A percentile compares a stretch with the other conserved stretches of the same genome.
These are phyloP conservation scores for Ascosphaera apis DNA, from an alignment of 2,329 filamentous ascomycete genomes.

Conservation along the genomic window DNA sequence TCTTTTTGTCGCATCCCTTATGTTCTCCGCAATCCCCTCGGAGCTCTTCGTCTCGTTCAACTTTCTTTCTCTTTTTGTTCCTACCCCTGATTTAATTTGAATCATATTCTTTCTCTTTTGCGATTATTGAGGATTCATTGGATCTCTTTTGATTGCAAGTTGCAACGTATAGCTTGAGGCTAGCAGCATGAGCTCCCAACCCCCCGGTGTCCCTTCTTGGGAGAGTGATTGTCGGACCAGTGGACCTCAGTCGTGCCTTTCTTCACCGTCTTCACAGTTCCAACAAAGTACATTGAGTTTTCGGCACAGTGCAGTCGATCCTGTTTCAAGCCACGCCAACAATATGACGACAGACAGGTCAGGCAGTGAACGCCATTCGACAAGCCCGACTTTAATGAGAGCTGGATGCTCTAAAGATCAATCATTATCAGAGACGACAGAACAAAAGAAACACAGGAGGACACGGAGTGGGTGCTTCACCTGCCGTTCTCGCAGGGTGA, in stretches of 20 bases:
- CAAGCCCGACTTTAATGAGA: background rate
- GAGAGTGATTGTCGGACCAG: background rate
- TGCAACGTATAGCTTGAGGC: too few species aligned
- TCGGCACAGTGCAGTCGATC: background rate
- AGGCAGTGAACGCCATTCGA: background rate
- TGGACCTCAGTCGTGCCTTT: background rate
- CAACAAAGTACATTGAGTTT: background rate
- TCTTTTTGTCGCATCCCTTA: too few species aligned
- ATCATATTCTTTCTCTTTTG: too few species aligned
- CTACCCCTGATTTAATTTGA: too few species aligned
- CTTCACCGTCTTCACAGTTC: background rate
- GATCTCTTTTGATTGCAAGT: too few species aligned
- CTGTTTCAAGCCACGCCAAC: background rate
- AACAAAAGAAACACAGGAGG: constrained; percentile 76
- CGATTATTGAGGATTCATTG: too few species aligned
- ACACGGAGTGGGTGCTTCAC: constrained; percentile 89
- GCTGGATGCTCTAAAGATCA: background rate
- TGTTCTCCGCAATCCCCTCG: too few species aligned
- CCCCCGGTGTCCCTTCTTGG: background rate
- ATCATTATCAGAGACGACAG: constrained; percentile 13
- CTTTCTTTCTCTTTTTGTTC: too few species aligned
- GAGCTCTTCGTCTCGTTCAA: too few species aligned
- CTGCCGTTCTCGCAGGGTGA: constrained; percentile 71
- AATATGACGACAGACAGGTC: background rate
- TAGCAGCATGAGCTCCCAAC: background rate